These are phyloP conservation scores for Psilocybe sp. DNA, from an alignment of 768 basidiomycete genomes.

Conservation along the genomic window DNA sequence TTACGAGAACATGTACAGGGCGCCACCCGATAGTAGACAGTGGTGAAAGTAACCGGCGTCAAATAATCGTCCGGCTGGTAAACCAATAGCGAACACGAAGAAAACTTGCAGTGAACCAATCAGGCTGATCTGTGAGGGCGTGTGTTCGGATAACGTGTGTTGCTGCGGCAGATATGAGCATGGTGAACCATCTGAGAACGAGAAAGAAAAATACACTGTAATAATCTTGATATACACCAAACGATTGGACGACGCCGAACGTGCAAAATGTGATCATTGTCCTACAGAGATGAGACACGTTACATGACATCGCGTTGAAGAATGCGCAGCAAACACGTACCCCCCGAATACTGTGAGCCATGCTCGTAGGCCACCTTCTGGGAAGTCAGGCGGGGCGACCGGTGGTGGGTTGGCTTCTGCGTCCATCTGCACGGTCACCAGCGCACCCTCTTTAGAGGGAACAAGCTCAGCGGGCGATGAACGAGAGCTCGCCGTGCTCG, in stretches of 20 bases:
- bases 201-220: slow-evolving; percentile 34
- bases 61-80: slow-evolving; percentile 42
- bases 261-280: slow-evolving; percentile 44
- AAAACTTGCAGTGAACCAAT: slow-evolving; percentile 52
- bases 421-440: slow-evolving; percentile 3
- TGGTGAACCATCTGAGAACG: background rate
- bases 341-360: slow-evolving; percentile 48
- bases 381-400: slow-evolving; percentile 23
- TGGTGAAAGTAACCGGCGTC: slow-evolving; percentile 51
- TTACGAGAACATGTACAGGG: slow-evolving; percentile 42
- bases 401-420: slow-evolving; percentile 5
- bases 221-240: slow-evolving; percentile 52
- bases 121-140: slow-evolving; percentile 44
- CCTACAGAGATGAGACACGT: slow-evolving; percentile 19
- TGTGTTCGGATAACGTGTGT: slow-evolving; percentile 32
- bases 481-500: slow-evolving; percentile 12
- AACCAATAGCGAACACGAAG: slow-evolving; percentile 42
- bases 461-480: background rate
- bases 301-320: background rate
- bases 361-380: slow-evolving; percentile 42
- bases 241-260: slow-evolving; percentile 47
- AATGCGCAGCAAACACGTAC: slow-evolving; percentile 23
- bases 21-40: slow-evolving; percentile 32
- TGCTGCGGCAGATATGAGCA: slow-evolving; percentile 23
- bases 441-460: slow-evolving; percentile 6